Evolutionary conservation across 2,329 filamentous ascomycete species (phyloP).

Genomic region (Exophiala dermatitidis): DNA sequence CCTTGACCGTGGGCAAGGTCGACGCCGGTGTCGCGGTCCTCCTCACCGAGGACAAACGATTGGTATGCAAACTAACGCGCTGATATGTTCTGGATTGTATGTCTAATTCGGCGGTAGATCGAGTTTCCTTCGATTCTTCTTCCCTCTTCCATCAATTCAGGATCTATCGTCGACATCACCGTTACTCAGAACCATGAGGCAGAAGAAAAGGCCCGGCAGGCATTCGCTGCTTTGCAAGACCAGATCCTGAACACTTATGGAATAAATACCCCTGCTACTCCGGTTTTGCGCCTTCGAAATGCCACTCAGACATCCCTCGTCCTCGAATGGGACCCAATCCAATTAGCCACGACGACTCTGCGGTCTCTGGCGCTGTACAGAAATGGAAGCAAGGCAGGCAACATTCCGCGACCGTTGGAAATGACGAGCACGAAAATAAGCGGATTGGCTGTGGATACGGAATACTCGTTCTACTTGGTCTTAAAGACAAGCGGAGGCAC

Average conservation of each 20-base stretch:
- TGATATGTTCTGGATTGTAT: not conserved
- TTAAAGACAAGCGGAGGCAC: constrained; percentile 86
- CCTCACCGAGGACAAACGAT: constrained; percentile 89
- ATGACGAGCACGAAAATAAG: constrained; percentile 96
- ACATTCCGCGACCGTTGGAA: constrained; percentile 77
- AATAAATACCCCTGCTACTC: constrained; percentile 65
- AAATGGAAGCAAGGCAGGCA: constrained; percentile 93
- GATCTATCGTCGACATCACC: constrained; percentile 96
- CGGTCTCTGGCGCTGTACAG: constrained; percentile 85
- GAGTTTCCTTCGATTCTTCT: constrained; percentile 97
- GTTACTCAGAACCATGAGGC: constrained; percentile 78
- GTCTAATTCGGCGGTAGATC: constrained; percentile 54
- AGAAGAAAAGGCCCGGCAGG: constrained; percentile 64
- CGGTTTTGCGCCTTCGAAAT: constrained; percentile 84
- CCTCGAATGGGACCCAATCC: constrained; percentile 93
- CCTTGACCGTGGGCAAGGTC: constrained; percentile 96
- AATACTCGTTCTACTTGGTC: constrained; percentile 91
- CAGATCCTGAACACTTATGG: constrained; percentile 84
- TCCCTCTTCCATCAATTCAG: constrained; percentile 87
- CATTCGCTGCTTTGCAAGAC: constrained; percentile 79
- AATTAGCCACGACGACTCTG: constrained; percentile 84
- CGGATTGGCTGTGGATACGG: constrained; percentile 89
- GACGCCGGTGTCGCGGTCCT: constrained; percentile 97
- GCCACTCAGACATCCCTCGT: constrained; percentile 98
- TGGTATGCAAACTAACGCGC: constrained; percentile 53